A percentile compares a stretch with the other conserved stretches of the same genome.
phyloP scores from a whole-genome alignment of 2,329 filamentous ascomycete species.

The Sporothrix schenckii region DNA sequence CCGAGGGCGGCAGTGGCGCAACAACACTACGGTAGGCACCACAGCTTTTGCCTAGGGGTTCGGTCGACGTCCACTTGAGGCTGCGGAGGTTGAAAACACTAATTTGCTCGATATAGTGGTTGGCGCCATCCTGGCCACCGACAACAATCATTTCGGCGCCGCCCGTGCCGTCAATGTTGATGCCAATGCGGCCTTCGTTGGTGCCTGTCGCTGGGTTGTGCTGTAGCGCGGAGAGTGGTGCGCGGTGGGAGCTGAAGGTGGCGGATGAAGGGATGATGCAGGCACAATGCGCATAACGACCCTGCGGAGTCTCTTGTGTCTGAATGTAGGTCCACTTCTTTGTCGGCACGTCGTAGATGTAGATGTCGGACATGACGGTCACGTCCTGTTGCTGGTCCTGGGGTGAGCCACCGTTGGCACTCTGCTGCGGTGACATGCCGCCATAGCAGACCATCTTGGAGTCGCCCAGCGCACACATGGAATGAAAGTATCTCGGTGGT shows the following conservation, averaged over 20 bases:
- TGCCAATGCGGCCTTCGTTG: constrained; percentile 84
- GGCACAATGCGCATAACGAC: constrained; percentile 94
- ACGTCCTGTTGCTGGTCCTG: constrained; percentile 79
- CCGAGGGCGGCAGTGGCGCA: constrained; percentile 72
- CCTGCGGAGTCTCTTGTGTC: constrained; percentile 81
- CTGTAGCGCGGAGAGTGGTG: constrained; percentile 82
- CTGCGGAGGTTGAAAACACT: constrained; percentile 96
- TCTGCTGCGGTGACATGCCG: constrained; percentile 84
- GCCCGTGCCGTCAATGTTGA: constrained; percentile 85
- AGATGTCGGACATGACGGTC: constrained; percentile 96
- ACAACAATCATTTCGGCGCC: constrained; percentile 97
- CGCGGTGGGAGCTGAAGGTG: constrained; percentile 79
- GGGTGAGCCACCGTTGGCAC: constrained; percentile 51
- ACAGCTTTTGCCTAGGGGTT: constrained; percentile 84
- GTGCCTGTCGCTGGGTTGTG: constrained; percentile 83
- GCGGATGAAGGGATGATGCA: constrained; percentile 88
- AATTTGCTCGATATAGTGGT: constrained; percentile 98
- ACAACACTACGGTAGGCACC: constrained; percentile 96
- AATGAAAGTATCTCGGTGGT: constrained; percentile 94
- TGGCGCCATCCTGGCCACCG: constrained; percentile 93
- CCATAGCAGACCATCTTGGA: constrained; percentile 97
- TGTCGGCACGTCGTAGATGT: constrained; percentile 86
- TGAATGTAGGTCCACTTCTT: constrained; percentile 83
- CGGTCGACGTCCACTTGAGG: constrained; percentile 92
- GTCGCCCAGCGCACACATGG: constrained; percentile 88